Evolutionary conservation across 2,329 filamentous ascomycete genomes (phyloP), one percentile per base, ranked within the genome.

Genomic region (Paramyrothecium roridum): DNA sequence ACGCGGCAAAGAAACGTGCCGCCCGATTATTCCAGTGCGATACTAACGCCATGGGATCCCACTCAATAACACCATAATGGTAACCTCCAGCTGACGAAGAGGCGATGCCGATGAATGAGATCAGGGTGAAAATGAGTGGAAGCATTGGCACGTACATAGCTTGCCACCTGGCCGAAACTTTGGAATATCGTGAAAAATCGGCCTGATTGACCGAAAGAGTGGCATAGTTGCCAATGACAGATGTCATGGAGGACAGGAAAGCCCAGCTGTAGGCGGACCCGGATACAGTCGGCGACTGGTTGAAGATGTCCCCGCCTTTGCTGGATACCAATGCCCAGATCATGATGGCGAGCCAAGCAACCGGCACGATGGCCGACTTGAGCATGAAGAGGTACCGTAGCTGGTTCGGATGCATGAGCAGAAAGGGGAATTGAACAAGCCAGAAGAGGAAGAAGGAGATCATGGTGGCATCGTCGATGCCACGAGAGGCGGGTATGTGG

Each of bases 151-250:
- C 49, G 33, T 51, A 51, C 49, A 51, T 51, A 30, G 33, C 49
- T 20, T 51, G 49, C 49, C 49, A 51, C 30, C 40, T 51, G 26
- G 49, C 49, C 33, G 49, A 51, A 12, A 21, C 52, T 34, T 37
- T 52, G 34, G 51, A 51, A 21, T 55, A 57, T 30, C 56, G 50
- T 1, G 53, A 55, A 40, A 73, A 70, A 54, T 73, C 71, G 21
- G 77, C 72, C 65, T 80, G 80, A 62, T 82, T 82, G 54, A 80
- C 75, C 2, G 77, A 77, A 56, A 79, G 70, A 22, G 75, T 77
- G 13, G 70, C 73, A 65, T 79, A 81, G 11, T 78, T 72, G 19
- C 79, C 78, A 21, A 78, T 79, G 33, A 80, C 77, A 16, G 72
- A 74, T 45, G 76, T 78, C 53, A 79, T 64, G 3, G 73, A 73